phyloP scores from a whole-genome alignment of 345 rosid species.

The Chamaenerion angustifolium region DNA sequence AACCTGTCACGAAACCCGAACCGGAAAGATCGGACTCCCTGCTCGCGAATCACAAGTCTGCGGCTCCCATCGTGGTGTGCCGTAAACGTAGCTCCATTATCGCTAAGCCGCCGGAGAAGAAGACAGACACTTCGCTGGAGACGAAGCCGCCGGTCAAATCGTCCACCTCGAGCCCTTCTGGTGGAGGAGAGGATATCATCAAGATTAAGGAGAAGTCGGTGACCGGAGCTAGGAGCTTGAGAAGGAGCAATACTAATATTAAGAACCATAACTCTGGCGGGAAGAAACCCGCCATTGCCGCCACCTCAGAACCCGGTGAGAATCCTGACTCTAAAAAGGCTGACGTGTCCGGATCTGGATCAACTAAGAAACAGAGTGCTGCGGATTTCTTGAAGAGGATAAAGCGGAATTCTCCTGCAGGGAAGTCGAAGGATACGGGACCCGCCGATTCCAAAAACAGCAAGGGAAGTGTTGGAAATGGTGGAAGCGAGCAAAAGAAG shows the following conservation, averaged over 20 bases:
- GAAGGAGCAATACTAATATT: conserved; percentile 30
- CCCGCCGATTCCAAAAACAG: conserved; percentile 9
- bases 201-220: conserved; percentile 29
- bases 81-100: conserved; percentile 41
- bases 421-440: conserved; percentile 23
- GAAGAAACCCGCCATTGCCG: conserved; percentile 15
- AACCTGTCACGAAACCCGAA: conserved; percentile 15
- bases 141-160: conserved; percentile 14
- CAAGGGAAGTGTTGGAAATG: conserved; percentile 17
- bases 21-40: conserved; percentile 38
- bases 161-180: too few species aligned
- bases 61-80: conserved; percentile 34
- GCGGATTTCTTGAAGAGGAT: conserved; percentile 62
- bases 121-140: too few species aligned
- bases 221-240: conserved; percentile 48
- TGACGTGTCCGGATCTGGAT: conserved; percentile 9
- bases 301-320: conserved; percentile 15
- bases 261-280: conserved; percentile 9
- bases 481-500: conserved; percentile 17
- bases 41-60: conserved; percentile 28
- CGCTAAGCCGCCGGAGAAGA: conserved; percentile 13
- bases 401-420: conserved; percentile 34
- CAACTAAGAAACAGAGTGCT: conserved; percentile 47
- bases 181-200: conserved; percentile 9
- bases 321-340: conserved; percentile 23